Percentiles rank a stretch among this genome's conserved stretches.
Evolutionary conservation across 1,284 basidiomycete genomes (phyloP).

Genomic region (Phenoliferia sp.): DNA sequence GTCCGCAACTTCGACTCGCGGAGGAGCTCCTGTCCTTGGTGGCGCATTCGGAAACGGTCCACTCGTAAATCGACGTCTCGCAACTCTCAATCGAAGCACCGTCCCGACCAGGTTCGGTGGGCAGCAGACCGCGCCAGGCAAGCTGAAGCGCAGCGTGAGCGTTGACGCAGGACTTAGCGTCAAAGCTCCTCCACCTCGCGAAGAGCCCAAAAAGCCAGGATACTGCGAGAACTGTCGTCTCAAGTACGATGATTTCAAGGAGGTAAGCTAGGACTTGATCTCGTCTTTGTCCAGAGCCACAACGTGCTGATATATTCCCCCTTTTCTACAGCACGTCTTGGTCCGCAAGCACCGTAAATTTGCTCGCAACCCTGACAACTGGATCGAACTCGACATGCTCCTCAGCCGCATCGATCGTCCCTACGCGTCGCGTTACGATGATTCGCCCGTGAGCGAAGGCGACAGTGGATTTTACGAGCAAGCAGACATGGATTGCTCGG

Average conservation of each 20-base stretch:
- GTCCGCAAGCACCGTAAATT: conserved; percentile 79
- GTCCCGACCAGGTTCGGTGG: conserved; percentile 45
- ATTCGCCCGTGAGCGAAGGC: conserved; percentile 14
- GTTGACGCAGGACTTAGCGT: conserved; percentile 39
- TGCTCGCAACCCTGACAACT: conserved; percentile 74
- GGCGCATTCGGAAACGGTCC: conserved; percentile 12
- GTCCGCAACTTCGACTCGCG: conserved; percentile 67
- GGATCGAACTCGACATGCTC: conserved; percentile 72
- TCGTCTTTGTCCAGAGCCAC: not conserved
- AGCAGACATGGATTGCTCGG: not conserved
- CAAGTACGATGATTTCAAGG: conserved; percentile 83
- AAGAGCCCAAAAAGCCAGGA: conserved; percentile 80
- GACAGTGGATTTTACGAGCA: conserved; percentile 34
- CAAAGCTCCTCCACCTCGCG: conserved; percentile 14
- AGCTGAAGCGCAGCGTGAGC: conserved; percentile 30
- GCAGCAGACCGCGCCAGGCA: conserved; percentile 1
- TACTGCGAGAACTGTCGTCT: conserved; percentile 96
- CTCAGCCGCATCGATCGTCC: conserved; percentile 66
- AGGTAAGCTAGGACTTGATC: conserved; percentile 61
- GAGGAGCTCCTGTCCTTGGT: conserved; percentile 27
- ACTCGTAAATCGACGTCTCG: conserved; percentile 35
- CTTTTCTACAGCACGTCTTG: conserved; percentile 63
- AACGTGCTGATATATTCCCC: conserved; percentile 2
- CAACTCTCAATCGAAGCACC: conserved; percentile 30
- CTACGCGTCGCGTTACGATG: conserved; percentile 32